Evolutionary conservation across 176 grass and related monocot genomes (phyloP).

Genomic region (Phoenix dactylifera): DNA sequence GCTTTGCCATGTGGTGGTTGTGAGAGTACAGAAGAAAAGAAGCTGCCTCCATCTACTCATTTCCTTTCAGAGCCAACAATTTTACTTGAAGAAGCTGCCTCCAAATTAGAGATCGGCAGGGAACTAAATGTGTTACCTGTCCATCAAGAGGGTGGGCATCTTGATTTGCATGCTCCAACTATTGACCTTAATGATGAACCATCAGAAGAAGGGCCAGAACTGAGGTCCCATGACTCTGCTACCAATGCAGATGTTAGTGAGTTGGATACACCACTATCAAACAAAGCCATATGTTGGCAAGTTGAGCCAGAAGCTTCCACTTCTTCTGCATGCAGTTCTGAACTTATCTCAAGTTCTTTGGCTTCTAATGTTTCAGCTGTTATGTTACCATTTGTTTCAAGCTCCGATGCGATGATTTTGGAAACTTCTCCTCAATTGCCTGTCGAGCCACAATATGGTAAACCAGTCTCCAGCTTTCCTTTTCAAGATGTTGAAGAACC

Average conservation of each 20-base stretch:
- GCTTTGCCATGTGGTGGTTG: constrained; percentile 28
- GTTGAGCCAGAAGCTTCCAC: background rate
- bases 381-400: constrained; percentile 11
- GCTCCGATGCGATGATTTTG: constrained; percentile 10
- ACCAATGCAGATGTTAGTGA: background rate
- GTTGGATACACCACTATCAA: background rate
- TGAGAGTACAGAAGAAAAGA: constrained; percentile 23
- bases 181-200: constrained; percentile 16
- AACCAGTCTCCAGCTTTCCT: constrained; percentile 25
- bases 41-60: constrained; percentile 23
- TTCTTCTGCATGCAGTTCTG: background rate
- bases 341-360: constrained; percentile 1
- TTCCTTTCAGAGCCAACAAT: constrained; percentile 60
- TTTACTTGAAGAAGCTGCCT: constrained; percentile 42
- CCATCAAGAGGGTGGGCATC: constrained; percentile 23
- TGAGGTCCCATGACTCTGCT: constrained; percentile 1
- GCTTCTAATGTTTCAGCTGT: constrained; percentile 16
- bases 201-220: constrained; percentile 19
- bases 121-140: constrained; percentile 23
- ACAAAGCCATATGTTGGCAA: background rate
- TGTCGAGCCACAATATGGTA: background rate
- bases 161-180: constrained; percentile 29
- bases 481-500: constrained; percentile 41
- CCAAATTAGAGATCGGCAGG: constrained; percentile 37
- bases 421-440: constrained; percentile 12